phyloP scores from a whole-genome alignment of 2,329 filamentous ascomycete genomes.

The Beauveria varroae region DNA sequence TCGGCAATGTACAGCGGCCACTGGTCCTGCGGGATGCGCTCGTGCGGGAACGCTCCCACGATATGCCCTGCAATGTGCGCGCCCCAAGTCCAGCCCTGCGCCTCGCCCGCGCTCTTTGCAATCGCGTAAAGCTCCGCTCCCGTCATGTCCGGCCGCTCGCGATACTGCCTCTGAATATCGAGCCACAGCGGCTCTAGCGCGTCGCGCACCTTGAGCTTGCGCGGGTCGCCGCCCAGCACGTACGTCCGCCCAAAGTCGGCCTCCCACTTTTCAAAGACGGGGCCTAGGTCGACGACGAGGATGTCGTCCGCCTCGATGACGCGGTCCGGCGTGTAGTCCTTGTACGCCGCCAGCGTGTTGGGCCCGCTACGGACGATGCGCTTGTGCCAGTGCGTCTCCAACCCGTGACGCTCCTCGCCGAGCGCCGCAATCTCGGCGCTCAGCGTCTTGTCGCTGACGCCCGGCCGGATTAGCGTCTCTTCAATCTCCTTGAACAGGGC shows the following conservation, averaged over 20 bases:
- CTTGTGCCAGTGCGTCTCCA: constrained; percentile 46
- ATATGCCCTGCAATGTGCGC: constrained; percentile 39
- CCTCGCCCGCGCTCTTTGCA: constrained; percentile 28
- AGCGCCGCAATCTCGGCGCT: constrained; percentile 38
- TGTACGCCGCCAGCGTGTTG: constrained; percentile 40
- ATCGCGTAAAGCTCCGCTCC: constrained; percentile 40
- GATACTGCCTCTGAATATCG: constrained; percentile 32
- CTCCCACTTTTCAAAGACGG: constrained; percentile 45
- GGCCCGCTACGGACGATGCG: constrained; percentile 41
- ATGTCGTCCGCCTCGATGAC: constrained; percentile 41
- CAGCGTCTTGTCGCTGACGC: constrained; percentile 38
- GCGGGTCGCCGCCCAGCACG: constrained; percentile 38
- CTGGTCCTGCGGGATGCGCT: constrained; percentile 41
- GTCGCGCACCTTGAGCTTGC: constrained; percentile 37
- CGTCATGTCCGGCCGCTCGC: constrained; percentile 35
- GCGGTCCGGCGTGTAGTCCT: constrained; percentile 42
- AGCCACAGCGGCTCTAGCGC: constrained; percentile 39
- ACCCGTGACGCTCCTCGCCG: constrained; percentile 22
- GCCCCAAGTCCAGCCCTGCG: constrained; percentile 37
- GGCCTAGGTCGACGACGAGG: constrained; percentile 42
- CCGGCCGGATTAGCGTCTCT: constrained; percentile 35
- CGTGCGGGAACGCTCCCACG: constrained; percentile 42
- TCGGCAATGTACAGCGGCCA: constrained; percentile 36
- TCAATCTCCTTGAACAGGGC: constrained; percentile 41
- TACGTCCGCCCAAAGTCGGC: constrained; percentile 47